These are phyloP conservation scores for Persicaria tinctoria DNA, from an alignment of 148 eudicot species.

Conservation along the genomic window DNA sequence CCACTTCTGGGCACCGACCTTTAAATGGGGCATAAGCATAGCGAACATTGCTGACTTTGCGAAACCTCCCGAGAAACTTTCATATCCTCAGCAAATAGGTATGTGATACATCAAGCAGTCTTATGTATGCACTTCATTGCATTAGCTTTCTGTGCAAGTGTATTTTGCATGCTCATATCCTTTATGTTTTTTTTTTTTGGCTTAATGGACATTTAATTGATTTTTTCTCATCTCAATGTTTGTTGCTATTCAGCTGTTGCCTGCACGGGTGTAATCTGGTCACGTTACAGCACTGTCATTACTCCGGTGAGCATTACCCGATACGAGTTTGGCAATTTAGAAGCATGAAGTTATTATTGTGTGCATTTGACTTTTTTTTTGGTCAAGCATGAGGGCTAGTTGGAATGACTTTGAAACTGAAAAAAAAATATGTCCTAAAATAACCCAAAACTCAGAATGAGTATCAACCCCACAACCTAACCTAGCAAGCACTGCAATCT, in stretches of 20 bases:
- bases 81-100: conserved; percentile 96
- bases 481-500: neutral
- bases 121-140: neutral
- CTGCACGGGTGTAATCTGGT: conserved; percentile 80
- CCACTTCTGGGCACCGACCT: conserved; percentile 99
- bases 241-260: conserved; percentile 54
- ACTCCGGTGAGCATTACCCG: conserved; percentile 61
- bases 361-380: too few species aligned
- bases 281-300: conserved; percentile 87
- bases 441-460: neutral
- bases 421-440: neutral
- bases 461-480: neutral
- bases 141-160: neutral
- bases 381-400: too few species aligned
- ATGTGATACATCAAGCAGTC: conserved; percentile 6
- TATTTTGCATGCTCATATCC: neutral
- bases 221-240: neutral
- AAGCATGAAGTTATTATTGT: neutral
- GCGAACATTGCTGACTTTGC: conserved; percentile 83
- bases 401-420: neutral
- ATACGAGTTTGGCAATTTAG: neutral
- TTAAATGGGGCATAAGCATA: conserved; percentile 95
- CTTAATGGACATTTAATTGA: neutral
- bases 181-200: neutral
- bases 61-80: conserved; percentile 79